These are phyloP conservation scores for Tuber melanosporum DNA, from an alignment of 495 filamentous ascomycete genomes.

Conservation along the genomic window DNA sequence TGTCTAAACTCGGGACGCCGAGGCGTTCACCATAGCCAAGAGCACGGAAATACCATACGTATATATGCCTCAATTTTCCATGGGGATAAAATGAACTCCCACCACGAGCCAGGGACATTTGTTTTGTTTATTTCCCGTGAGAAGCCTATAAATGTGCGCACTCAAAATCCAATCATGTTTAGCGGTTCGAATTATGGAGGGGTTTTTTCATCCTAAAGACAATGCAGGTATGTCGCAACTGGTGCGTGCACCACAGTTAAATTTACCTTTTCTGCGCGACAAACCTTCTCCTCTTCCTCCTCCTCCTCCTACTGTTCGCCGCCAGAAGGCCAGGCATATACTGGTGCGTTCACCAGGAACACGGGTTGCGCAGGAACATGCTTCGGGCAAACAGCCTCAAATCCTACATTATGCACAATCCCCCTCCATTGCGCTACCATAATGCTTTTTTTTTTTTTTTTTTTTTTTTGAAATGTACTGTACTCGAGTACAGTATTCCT, in stretches of 20 bases:
- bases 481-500: no score
- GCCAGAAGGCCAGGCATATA: neutral
- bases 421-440: neutral
- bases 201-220: neutral
- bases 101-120: neutral
- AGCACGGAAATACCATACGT: neutral
- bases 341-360: neutral
- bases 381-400: neutral
- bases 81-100: neutral
- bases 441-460: neutral
- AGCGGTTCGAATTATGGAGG: neutral
- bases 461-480: neutral
- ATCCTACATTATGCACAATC: constrained; percentile 1
- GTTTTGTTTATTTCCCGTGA: neutral
- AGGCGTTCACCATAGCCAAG: neutral
- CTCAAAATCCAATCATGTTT: neutral
- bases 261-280: neutral
- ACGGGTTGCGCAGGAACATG: neutral
- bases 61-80: neutral
- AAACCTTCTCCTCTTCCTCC: neutral
- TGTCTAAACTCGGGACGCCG: neutral
- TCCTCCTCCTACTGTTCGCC: neutral
- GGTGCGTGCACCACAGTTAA: neutral
- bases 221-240: neutral
- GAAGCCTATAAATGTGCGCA: neutral